A percentile compares a stretch with the other conserved stretches of the same genome.
These are phyloP conservation scores for Kockiozyma suomiensis DNA, from an alignment of 805 yeast species.

Conservation along the genomic window DNA sequence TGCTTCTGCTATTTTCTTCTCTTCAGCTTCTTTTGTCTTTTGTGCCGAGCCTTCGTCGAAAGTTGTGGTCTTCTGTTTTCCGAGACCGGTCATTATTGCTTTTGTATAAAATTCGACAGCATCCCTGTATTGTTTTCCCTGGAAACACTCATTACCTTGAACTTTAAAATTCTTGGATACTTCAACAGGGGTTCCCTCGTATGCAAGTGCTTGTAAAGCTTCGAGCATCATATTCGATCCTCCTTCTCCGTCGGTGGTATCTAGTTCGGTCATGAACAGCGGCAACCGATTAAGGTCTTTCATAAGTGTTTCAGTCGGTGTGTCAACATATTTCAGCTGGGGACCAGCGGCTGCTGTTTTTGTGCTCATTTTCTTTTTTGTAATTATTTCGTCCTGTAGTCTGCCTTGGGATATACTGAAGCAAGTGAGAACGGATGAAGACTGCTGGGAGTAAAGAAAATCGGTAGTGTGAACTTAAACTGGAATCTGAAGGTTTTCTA, in stretches of 20 bases:
- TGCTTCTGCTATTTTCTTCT: slow-evolving; percentile 19
- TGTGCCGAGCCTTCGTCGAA: background rate
- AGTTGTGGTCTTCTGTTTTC: background rate
- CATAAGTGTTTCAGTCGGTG: slow-evolving; percentile 74
- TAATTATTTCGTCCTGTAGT: no score
- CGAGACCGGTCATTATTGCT: slow-evolving; percentile 64
- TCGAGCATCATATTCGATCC: slow-evolving; percentile 71
- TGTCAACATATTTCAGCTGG: slow-evolving; percentile 17
- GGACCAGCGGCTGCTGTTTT: slow-evolving; percentile 12
- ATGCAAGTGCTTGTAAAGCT: slow-evolving; percentile 87
- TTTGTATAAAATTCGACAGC: slow-evolving; percentile 80
- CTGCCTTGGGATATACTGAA: no score
- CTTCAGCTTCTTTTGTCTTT: background rate
- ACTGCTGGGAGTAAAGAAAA: background rate
- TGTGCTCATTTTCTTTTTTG: background rate
- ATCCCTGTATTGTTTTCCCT: slow-evolving; percentile 65
- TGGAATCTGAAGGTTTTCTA: no score
- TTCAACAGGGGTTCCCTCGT: slow-evolving; percentile 95
- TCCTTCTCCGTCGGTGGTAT: slow-evolving; percentile 73
- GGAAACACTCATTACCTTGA: slow-evolving; percentile 90
- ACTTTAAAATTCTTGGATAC: slow-evolving; percentile 84
- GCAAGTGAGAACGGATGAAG: no score
- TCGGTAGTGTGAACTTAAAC: no score
- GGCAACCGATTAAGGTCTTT: slow-evolving; percentile 81
- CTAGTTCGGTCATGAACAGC: slow-evolving; percentile 88